Evolutionary conservation across 805 yeast genomes (phyloP), one percentile per base, ranked within the genome.

Genomic region (Candida ficus): DNA sequence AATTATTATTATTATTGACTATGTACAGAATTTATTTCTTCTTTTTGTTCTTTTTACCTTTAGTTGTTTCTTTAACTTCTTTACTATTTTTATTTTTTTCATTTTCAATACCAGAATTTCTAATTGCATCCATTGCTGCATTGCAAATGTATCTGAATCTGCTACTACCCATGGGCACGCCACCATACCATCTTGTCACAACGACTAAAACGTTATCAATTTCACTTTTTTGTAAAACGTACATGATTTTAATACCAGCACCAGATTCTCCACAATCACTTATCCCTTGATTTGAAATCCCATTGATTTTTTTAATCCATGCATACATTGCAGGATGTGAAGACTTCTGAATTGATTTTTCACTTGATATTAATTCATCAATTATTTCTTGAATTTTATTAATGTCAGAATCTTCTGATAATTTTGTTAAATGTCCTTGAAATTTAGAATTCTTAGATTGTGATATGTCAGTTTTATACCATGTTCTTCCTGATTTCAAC

Each of bases 151-250:
- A 80, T 43, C 85, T 67, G 53, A 85, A 86, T 40, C 95, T 60
- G 19, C 77, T 70, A 5, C 86, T 70, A 0, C 95, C 95, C 30
- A 86, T 55, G 4, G 84, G 85, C 0, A 70, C 68, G 0, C 95
- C 95, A 2, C 91, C 91, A 54, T 82, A 83, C 95, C 95, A 85
- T 44, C 95, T 57, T 0, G 85, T 75, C 0, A 83, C 93, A 21
- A 85, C 78, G 1, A 85, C 71, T 14, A 85, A 51, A 1, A 78
- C 72, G 53, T 83, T 80, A 4, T 69, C 58, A 11, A 78, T 39
- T 29, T 71, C 61, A 7, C 73, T 57, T 23, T 75, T 60, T 17
- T 75, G 76, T 16, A 84, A 47, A 4, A 83, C 54, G 10, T 76
- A 74, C 41, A 83, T 53, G 9, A 86, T 47, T 43, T 82, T 60